These are phyloP conservation scores for Helotiales sp. DNA, from an alignment of 2,329 filamentous ascomycete genomes.

Conservation along the genomic window DNA sequence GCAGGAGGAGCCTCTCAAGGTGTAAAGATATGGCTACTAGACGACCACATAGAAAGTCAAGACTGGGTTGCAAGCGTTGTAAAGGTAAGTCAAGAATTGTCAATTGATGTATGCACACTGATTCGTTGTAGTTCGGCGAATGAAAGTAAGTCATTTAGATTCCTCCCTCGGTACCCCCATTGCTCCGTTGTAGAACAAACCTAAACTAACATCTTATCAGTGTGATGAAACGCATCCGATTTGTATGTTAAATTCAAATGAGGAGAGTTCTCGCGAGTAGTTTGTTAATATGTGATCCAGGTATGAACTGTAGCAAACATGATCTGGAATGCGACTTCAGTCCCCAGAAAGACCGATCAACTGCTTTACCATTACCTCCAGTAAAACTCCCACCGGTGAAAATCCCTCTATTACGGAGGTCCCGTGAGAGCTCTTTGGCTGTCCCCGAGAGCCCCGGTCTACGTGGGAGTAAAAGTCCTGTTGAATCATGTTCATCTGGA, in stretches of 20 bases:
- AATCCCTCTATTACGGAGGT: slow-evolving; percentile 10
- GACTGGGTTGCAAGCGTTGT: slow-evolving; percentile 66
- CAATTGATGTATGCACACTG: not conserved
- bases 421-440: not conserved
- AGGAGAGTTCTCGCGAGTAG: too few species aligned
- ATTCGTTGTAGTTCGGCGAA: slow-evolving; percentile 45
- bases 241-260: slow-evolving; percentile 50
- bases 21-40: slow-evolving; percentile 40
- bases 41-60: slow-evolving; percentile 70
- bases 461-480: not conserved
- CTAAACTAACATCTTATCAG: slow-evolving; percentile 43
- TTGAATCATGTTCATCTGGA: not conserved
- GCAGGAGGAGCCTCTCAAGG: not conserved
- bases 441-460: not conserved
- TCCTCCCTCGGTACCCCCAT: not conserved
- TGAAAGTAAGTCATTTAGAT: slow-evolving; percentile 58
- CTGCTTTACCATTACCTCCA: not conserved
- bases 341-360: slow-evolving; percentile 42
- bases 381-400: slow-evolving; percentile 18
- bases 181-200: not conserved
- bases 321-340: slow-evolving; percentile 66
- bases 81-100: slow-evolving; percentile 55
- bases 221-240: slow-evolving; percentile 68
- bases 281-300: not conserved
- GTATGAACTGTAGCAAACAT: slow-evolving; percentile 63